Evolutionary conservation across 805 yeast genomes (phyloP).

Genomic region (Candida dendrica): DNA sequence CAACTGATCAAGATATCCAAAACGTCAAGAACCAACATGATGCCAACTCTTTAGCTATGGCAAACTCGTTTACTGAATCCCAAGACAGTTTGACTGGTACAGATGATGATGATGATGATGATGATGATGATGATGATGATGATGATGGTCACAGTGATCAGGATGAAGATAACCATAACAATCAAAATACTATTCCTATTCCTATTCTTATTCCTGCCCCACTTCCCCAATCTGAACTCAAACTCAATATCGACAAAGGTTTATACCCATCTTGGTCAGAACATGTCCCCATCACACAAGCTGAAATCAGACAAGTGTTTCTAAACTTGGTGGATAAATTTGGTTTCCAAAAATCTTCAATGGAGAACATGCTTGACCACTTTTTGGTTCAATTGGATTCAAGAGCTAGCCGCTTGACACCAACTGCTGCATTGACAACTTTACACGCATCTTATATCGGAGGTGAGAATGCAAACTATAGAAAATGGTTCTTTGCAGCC

Average conservation of each 20-base stretch:
- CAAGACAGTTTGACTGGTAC: no score
- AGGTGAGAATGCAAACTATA: constrained; percentile 79
- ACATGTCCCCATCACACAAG: constrained; percentile 67
- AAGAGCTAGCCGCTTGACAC: constrained; percentile 71
- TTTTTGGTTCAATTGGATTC: constrained; percentile 80
- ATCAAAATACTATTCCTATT: no score
- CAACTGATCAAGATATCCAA: no score
- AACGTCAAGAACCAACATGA: no score
- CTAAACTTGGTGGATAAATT: constrained; percentile 50
- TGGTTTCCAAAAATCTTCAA: constrained; percentile 81
- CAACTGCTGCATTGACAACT: constrained; percentile 62
- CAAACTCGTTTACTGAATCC: no score
- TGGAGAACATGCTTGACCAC: constrained; percentile 74
- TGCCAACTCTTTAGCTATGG: no score
- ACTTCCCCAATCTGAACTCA: neutral
- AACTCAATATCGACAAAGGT: neutral
- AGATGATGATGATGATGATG: no score
- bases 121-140: no score
- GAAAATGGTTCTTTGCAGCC: constrained; percentile 90
- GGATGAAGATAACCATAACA: no score
- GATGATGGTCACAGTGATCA: no score
- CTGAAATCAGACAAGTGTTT: constrained; percentile 57
- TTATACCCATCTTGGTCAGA: constrained; percentile 21
- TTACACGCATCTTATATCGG: constrained; percentile 91
- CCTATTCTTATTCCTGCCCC: no score